Evolutionary conservation across 345 rosid genomes (phyloP).

Genomic region (Nasturtium officinale): DNA sequence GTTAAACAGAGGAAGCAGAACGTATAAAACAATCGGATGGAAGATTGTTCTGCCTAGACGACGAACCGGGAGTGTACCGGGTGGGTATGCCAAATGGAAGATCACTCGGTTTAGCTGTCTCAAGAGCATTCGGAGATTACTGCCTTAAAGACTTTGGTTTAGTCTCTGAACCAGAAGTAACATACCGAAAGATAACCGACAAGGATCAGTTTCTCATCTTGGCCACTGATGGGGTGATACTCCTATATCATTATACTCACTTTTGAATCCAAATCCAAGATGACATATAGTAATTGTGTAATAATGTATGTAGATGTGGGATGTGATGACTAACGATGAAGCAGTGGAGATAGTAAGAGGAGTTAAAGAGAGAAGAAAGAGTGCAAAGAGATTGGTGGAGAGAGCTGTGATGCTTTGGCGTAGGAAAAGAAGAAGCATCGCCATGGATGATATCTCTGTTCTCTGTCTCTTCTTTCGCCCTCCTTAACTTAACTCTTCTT

Average conservation of each 20-base stretch:
- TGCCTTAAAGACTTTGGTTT: constrained; percentile 84
- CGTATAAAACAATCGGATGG: constrained; percentile 69
- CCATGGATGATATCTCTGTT: constrained; percentile 85
- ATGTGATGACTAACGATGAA: constrained; percentile 76
- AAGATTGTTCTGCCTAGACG: constrained; percentile 60
- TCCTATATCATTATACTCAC: constrained; percentile 3
- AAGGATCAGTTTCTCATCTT: constrained; percentile 75
- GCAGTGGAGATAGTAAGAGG: constrained; percentile 74
- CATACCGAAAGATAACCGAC: constrained; percentile 55
- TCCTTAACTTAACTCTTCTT: constrained; percentile 3
- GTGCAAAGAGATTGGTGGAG: constrained; percentile 74
- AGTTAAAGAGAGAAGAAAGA: constrained; percentile 53
- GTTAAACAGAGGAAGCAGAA: constrained; percentile 78
- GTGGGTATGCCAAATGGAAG: constrained; percentile 71
- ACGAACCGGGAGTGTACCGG: constrained; percentile 82
- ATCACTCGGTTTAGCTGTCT: constrained; percentile 72
- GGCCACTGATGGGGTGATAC: constrained; percentile 81
- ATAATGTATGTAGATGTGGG: constrained; percentile 65
- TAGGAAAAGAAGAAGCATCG: constrained; percentile 62
- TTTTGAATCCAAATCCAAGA: constrained; percentile 1
- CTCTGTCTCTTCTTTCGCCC: constrained; percentile 77
- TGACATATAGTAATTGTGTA: not conserved
- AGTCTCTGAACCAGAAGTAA: constrained; percentile 72
- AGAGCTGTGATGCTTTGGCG: constrained; percentile 73
- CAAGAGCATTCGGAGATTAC: constrained; percentile 88